These are phyloP conservation scores for Fusarium sambucinum DNA, from an alignment of 2,329 filamentous ascomycete species.

Conservation along the genomic window DNA sequence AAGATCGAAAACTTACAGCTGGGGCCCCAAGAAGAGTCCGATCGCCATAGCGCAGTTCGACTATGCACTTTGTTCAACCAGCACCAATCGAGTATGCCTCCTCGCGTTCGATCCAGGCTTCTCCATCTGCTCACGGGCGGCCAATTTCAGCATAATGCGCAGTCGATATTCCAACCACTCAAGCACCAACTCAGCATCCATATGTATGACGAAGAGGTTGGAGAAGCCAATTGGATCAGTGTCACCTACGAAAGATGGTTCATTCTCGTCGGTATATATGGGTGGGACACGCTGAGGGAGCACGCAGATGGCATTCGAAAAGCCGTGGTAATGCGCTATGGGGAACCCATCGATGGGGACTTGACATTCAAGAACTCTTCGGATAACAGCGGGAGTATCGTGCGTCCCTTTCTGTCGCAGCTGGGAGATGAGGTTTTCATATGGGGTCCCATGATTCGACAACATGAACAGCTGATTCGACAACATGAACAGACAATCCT, in stretches of 20 bases:
- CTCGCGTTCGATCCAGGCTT: background rate
- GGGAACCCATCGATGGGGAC: background rate
- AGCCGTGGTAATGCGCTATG: background rate
- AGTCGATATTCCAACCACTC: background rate
- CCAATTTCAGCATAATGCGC: background rate
- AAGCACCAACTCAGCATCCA: background rate
- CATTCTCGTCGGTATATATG: constrained; percentile 1
- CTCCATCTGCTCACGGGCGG: background rate
- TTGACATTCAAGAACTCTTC: background rate
- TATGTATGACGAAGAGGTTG: background rate
- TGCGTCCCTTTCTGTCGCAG: background rate
- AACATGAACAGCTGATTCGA: background rate
- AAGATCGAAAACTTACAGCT: background rate
- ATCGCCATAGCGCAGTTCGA: background rate
- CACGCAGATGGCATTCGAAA: background rate
- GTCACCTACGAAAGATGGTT: constrained; percentile 10
- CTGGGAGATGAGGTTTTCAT: background rate
- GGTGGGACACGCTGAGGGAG: background rate
- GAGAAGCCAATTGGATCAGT: background rate
- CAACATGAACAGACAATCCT: background rate
- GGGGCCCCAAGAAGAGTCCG: background rate
- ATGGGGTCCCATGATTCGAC: background rate
- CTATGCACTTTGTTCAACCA: background rate
- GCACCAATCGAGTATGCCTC: background rate
- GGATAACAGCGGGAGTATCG: background rate